Evolutionary conservation across 371 early-diverging fungal genomes (phyloP), one percentile per base, ranked within the genome.

Genomic region (Parasitella parasitica): DNA sequence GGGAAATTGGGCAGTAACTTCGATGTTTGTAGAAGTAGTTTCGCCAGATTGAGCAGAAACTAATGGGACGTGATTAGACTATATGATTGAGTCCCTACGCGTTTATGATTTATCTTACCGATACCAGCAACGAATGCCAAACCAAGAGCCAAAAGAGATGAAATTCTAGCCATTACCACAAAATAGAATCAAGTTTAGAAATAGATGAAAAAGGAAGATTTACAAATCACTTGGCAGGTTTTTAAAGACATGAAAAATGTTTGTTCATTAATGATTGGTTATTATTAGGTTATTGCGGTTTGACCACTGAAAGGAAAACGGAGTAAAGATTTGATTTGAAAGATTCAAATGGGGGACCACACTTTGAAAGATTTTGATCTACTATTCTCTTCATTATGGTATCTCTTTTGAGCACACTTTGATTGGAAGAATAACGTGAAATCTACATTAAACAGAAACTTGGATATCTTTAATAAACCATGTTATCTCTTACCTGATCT

Each of bases 1-100:
- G 43, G 77, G 77, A 51, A 80, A 80, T 37, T 80, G 66, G 34
- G 77, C 76, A 59, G 72, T 73, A 16, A 77, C 63, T 54, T 77
- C 77, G 32, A 80, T 38, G 20, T 78, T 68, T 35, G 70, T 52
- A 30, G 54, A 36, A 11, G 54, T 54, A 39, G 22, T 39, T 51
- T 51, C 60, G 26, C 28, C 38, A 16, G 54, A 32, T 56, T 62
- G 56, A 55, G 63, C 63, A 55, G 63, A 55, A 27, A 62, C 63
- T 62, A 28, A 4, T 6, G 2, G 34, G n/a, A 30, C 27, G 56
- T 39, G 20, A 56, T 22, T 30, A 18, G 13, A 16, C 20, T n/a
- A 13, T n/a, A 30, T 11, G 30, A n/a, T n/a, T 28, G 8, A 24
- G n/a, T 18, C 6, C n/a, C 32, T 35, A 32, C 53, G 30, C 53